Evolutionary conservation across 2,329 filamentous ascomycete genomes (phyloP).

Genomic region (Phaeophleospora eucalypticola): DNA sequence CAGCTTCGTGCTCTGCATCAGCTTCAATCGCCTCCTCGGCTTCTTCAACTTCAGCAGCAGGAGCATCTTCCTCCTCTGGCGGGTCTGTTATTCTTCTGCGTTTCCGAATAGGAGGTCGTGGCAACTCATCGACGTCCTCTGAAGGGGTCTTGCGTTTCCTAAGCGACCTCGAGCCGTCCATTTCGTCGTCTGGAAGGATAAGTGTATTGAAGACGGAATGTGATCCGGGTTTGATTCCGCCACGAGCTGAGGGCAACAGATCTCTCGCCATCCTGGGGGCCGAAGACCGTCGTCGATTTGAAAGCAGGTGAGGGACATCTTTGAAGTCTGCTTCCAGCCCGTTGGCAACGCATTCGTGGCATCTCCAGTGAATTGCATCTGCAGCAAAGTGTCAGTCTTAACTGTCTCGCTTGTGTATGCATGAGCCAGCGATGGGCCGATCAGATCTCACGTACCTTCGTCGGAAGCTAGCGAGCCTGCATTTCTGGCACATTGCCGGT

Average conservation of each 20-base stretch:
- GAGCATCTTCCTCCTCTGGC: slow-evolving; percentile 28
- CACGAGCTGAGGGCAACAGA: slow-evolving; percentile 64
- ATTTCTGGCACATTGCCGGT: slow-evolving; percentile 82
- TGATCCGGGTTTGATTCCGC: slow-evolving; percentile 61
- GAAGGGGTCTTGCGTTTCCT: slow-evolving; percentile 76
- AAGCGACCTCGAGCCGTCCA: slow-evolving; percentile 72
- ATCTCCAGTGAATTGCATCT: slow-evolving; percentile 61
- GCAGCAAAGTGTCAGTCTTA: slow-evolving; percentile 24
- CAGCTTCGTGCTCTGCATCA: slow-evolving; percentile 20
- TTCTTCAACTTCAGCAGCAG: slow-evolving; percentile 27
- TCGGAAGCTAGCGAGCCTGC: slow-evolving; percentile 59
- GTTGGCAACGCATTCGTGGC: slow-evolving; percentile 54
- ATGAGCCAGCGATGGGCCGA: slow-evolving; percentile 10
- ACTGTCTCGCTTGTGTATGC: slow-evolving; percentile 15
- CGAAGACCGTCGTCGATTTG: slow-evolving; percentile 53
- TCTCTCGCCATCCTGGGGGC: slow-evolving; percentile 64
- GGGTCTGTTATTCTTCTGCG: slow-evolving; percentile 35
- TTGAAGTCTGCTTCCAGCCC: slow-evolving; percentile 44
- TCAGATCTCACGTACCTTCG: slow-evolving; percentile 54
- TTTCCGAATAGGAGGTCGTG: slow-evolving; percentile 37
- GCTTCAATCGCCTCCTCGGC: slow-evolving; percentile 18
- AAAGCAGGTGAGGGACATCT: slow-evolving; percentile 33
- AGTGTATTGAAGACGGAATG: slow-evolving; percentile 74
- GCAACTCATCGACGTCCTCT: slow-evolving; percentile 49
- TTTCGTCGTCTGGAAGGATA: slow-evolving; percentile 66